Percentiles rank a stretch among this genome's conserved stretches.
Evolutionary conservation across 306 rosid genomes (phyloP).

Genomic region (Lithocarpus polystachyus): DNA sequence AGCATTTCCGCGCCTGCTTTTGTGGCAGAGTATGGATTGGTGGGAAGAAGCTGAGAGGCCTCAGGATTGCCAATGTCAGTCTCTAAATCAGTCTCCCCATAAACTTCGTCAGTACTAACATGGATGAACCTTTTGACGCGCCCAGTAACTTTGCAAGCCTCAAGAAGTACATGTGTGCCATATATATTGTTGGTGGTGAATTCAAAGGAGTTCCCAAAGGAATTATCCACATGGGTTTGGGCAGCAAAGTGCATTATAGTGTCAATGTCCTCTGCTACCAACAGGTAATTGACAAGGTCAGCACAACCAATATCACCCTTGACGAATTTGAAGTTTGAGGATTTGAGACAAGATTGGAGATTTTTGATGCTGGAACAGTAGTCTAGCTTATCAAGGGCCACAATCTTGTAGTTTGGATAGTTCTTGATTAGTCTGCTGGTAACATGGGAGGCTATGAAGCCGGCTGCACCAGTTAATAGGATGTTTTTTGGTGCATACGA

Average conservation of each 20-base stretch:
- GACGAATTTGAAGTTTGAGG: slow-evolving; percentile 84
- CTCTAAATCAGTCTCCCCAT: slow-evolving; percentile 92
- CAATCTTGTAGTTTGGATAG: slow-evolving; percentile 76
- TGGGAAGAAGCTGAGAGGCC: slow-evolving; percentile 91
- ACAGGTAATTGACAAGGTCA: slow-evolving; percentile 87
- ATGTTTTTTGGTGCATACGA: slow-evolving; percentile 77
- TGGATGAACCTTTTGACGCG: slow-evolving; percentile 88
- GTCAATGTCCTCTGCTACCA: slow-evolving; percentile 74
- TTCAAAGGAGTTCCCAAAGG: slow-evolving; percentile 88
- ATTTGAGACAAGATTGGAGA: slow-evolving; percentile 68
- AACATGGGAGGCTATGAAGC: slow-evolving; percentile 92
- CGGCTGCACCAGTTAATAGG: slow-evolving; percentile 93
- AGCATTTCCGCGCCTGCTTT: slow-evolving; percentile 98
- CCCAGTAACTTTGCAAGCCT: slow-evolving; percentile 91
- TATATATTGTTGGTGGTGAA: slow-evolving; percentile 92
- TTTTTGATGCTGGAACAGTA: slow-evolving; percentile 85
- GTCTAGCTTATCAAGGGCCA: slow-evolving; percentile 91
- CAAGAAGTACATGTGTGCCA: slow-evolving; percentile 86
- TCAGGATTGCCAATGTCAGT: slow-evolving; percentile 88
- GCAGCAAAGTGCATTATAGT: slow-evolving; percentile 98
- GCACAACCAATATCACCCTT: slow-evolving; percentile 94
- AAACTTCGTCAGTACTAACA: slow-evolving; percentile 94
- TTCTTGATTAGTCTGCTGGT: slow-evolving; percentile 75
- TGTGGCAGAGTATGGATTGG: slow-evolving; percentile 91
- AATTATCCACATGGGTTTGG: slow-evolving; percentile 90